phyloP scores from a whole-genome alignment of 352 stramenopile species.

The Phytophthora sp. region DNA sequence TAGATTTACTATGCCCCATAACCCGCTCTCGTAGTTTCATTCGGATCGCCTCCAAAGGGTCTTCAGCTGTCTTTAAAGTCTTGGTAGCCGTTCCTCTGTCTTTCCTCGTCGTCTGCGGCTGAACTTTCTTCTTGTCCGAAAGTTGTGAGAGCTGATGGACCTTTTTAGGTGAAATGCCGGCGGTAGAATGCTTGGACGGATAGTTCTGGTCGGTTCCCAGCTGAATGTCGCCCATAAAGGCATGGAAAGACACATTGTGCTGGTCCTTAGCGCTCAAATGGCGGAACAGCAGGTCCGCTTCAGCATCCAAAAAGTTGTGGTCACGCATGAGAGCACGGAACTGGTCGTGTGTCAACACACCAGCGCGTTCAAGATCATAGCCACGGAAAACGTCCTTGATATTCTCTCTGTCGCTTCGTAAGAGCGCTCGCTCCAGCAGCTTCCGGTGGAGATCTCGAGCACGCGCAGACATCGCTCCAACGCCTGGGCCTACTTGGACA shows the following conservation, averaged over 20 bases:
- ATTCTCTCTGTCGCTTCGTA: conserved; percentile 58
- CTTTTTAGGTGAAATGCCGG: conserved; percentile 40
- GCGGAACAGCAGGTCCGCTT: conserved; percentile 58
- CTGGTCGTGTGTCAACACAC: conserved; percentile 50
- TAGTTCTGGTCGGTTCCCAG: conserved; percentile 53
- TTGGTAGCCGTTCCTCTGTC: background rate
- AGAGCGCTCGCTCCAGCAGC: conserved; percentile 60
- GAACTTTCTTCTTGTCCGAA: conserved; percentile 24
- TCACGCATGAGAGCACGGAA: conserved; percentile 62
- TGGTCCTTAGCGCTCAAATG: conserved; percentile 47
- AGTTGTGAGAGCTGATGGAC: conserved; percentile 43
- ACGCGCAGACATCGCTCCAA: conserved; percentile 1
- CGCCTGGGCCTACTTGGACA: background rate
- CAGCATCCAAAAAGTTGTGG: conserved; percentile 54
- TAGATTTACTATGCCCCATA: conserved; percentile 76
- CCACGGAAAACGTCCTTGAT: conserved; percentile 74
- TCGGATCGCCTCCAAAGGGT: conserved; percentile 64
- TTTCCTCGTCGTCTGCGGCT: conserved; percentile 27
- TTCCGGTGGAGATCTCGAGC: conserved; percentile 60
- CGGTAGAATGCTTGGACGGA: conserved; percentile 14
- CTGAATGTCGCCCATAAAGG: conserved; percentile 52
- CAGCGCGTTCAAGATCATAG: conserved; percentile 58
- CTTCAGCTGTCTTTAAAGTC: conserved; percentile 20
- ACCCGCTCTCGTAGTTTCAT: conserved; percentile 64
- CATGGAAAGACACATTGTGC: conserved; percentile 57